Percentiles rank a stretch among this genome's conserved stretches.
Conservation (phyloP, 2,329 filamentous ascomycete genomes). For the Achaetomium macrosporum region DNA sequence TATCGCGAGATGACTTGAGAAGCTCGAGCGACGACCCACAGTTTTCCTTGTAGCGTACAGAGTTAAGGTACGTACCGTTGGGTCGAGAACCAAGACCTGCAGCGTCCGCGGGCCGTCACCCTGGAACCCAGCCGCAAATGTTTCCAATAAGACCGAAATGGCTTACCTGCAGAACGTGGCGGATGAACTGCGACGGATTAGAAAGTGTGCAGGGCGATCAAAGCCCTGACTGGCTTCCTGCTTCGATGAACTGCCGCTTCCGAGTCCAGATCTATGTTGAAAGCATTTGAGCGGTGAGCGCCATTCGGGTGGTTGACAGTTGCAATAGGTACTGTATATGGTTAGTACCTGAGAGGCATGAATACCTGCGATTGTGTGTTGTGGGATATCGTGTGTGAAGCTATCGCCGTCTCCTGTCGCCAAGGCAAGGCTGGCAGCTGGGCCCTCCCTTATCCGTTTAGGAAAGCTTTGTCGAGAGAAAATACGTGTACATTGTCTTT, state of each 20-base stretch:
- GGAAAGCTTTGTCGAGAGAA: no score
- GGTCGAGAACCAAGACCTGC: background rate
- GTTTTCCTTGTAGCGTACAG: no score
- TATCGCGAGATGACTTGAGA: no score
- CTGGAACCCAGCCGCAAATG: background rate
- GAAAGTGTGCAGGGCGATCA: slow-evolving; percentile 3
- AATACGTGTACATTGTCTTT: no score
- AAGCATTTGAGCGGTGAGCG: slow-evolving; percentile 23
- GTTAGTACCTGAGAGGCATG: no score
- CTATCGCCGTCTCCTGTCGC: slow-evolving; percentile 20
- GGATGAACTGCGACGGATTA: slow-evolving; percentile 13
- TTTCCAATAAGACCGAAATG: slow-evolving; percentile 12
- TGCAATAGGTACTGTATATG: background rate
- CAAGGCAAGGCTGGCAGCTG: background rate
- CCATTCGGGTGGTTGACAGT: slow-evolving; percentile 1
- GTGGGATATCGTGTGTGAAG: slow-evolving; percentile 14
- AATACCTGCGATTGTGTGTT: background rate
- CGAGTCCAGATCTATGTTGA: background rate
- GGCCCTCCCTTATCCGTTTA: no score
- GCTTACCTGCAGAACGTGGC: slow-evolving; percentile 16
- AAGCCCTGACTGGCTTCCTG: slow-evolving; percentile 5
- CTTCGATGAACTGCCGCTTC: background rate
- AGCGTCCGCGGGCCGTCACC: background rate
- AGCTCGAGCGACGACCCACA: no score
- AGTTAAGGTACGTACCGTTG: no score